These are phyloP conservation scores for Parachlorella kessleri DNA, from an alignment of 139 green algal species.

Conservation along the genomic window DNA sequence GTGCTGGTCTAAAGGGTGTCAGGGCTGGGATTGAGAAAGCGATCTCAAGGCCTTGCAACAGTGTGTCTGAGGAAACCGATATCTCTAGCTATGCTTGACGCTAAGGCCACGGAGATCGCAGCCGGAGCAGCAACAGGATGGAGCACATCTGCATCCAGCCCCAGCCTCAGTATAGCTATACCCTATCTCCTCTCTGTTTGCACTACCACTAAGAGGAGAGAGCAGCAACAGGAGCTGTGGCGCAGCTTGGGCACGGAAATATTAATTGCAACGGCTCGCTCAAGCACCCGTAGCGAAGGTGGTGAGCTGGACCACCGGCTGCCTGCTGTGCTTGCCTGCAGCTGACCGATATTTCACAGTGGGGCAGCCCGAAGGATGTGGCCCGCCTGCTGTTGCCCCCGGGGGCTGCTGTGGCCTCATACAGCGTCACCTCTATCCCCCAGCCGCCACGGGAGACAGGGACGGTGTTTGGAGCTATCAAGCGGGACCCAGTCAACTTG, in stretches of 20 bases:
- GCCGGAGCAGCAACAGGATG: too few relatives aligned
- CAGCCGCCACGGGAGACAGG: constrained; percentile 33
- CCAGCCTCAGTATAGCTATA: too few relatives aligned
- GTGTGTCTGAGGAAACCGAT: too few relatives aligned
- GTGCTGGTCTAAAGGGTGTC: neutral
- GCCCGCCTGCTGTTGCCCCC: constrained; percentile 36
- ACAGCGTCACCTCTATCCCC: neutral
- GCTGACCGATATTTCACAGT: constrained; percentile 38
- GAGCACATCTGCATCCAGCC: too few relatives aligned
- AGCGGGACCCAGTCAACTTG: constrained; percentile 34
- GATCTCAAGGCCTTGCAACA: neutral
- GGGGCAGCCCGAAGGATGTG: constrained; percentile 28
- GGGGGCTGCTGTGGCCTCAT: constrained; percentile 6
- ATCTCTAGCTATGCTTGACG: too few relatives aligned
- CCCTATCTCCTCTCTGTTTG: too few relatives aligned
- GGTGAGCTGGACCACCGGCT: neutral
- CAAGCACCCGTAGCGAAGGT: constrained; percentile 10
- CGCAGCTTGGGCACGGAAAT: neutral
- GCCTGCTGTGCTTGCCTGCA: neutral
- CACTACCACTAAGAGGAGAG: too few relatives aligned
- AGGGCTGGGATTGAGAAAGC: neutral
- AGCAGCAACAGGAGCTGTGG: too few relatives aligned
- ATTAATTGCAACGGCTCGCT: neutral
- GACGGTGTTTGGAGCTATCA: constrained; percentile 32
- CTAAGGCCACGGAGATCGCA: too few relatives aligned